Percentiles rank a stretch among this genome's conserved stretches.
phyloP scores from a whole-genome alignment of 495 filamentous ascomycete species.

The Podospora appendiculata region DNA sequence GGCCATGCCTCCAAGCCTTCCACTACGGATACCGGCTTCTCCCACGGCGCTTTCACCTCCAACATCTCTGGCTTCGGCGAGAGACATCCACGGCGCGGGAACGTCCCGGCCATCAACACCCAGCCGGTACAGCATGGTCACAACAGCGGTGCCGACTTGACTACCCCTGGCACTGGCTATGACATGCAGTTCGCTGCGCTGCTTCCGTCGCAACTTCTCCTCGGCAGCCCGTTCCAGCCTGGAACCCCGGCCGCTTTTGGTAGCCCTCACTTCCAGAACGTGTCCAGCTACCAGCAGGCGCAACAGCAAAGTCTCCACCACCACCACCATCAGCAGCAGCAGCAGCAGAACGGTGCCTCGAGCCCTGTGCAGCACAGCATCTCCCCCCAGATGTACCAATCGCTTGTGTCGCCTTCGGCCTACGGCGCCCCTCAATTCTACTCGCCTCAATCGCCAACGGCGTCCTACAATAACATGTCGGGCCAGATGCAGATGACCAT shows the following conservation, averaged over 20 bases:
- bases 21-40: constrained; percentile 79
- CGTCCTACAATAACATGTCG: constrained; percentile 57
- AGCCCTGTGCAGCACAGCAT: constrained; percentile 47
- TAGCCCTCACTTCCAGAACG: constrained; percentile 83
- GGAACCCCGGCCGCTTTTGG: constrained; percentile 84
- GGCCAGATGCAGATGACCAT: constrained; percentile 43
- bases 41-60: constrained; percentile 79
- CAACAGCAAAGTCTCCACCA: constrained; percentile 46
- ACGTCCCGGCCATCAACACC: constrained; percentile 93
- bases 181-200: constrained; percentile 99
- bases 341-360: constrained; percentile 39
- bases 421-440: constrained; percentile 68
- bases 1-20: constrained; percentile 65
- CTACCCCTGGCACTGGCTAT: constrained; percentile 77
- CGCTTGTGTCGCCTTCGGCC: constrained; percentile 66
- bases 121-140: constrained; percentile 37
- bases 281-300: constrained; percentile 65
- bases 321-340: constrained; percentile 40
- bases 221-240: constrained; percentile 94
- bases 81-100: constrained; percentile 69
- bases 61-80: constrained; percentile 77
- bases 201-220: constrained; percentile 85
- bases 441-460: constrained; percentile 80
- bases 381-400: constrained; percentile 69
- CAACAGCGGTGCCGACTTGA: constrained; percentile 59